Evolutionary conservation across 2,329 filamentous ascomycete genomes (phyloP), one percentile per base, ranked within the genome.

Genomic region (Colletotrichum theobromicola): DNA sequence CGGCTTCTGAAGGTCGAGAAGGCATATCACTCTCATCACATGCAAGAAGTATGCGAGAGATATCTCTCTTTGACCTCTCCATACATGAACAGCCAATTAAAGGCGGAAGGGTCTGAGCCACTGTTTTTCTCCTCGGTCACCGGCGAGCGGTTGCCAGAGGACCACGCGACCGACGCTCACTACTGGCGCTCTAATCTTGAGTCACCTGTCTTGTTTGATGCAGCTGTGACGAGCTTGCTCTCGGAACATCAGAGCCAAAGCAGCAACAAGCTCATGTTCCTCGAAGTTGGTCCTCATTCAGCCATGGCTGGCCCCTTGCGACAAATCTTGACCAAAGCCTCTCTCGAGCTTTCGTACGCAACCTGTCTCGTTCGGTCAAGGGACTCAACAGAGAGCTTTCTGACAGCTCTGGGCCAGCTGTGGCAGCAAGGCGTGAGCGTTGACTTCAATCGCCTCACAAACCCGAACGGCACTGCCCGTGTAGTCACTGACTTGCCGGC

Each of bases 91-190:
- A 21, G 10, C 3, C 16, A 35, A 4, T 26, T 9, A 12, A 21
- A 13, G 1, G 21, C 0, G 5, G 50, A 67, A 4, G 21, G 15
- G 7, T 34, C 55, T 2, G 53, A 9, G 28, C 16, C 58, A 2
- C 6, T 26, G 4, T 68, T 72, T 57, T 32, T 62, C 24, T 72
- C 79, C 8, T 80, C 77, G 7, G 83, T 85, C 2, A 81, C 80
- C 3, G 79, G 79, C 2, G 73, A 77, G 16, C 24, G 42, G 6
- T 7, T 21, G 26, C 5, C 35, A 79, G 61, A 70, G 81, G 76
- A 72, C 5, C 21, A 18, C 0, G 34, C 37, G 7, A 53, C 30
- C 2, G 28, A n/a, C 5, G 46, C 35, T 7, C 35, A 21, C 2
- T 72, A 72, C 30, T 72, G 70, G 70, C 34, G 57, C 1, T 18